phyloP scores from a whole-genome alignment of 352 stramenopile genomes.

The Globisporangium viniferum region DNA sequence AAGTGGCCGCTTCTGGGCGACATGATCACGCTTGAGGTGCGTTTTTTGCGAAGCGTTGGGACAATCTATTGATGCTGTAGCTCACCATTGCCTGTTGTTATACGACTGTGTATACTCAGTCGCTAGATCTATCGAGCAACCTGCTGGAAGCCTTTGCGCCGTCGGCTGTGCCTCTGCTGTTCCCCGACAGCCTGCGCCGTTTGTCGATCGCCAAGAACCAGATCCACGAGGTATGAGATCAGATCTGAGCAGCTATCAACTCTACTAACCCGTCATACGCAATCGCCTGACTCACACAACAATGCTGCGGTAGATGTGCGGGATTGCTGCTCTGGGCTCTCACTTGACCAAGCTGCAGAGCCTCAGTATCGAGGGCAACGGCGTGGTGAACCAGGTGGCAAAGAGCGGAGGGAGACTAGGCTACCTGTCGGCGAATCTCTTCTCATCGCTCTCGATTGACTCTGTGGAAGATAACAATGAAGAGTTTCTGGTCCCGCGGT shows the following conservation, averaged over 20 bases:
- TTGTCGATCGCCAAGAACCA: constrained; percentile 58
- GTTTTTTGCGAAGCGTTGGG: background rate
- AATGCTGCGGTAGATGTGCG: constrained; percentile 34
- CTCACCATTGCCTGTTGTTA: background rate
- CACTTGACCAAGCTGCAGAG: constrained; percentile 39
- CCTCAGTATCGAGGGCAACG: constrained; percentile 50
- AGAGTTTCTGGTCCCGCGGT: constrained; percentile 15
- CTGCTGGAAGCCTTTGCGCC: constrained; percentile 37
- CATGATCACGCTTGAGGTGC: constrained; percentile 44
- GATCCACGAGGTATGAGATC: constrained; percentile 46
- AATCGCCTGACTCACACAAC: background rate
- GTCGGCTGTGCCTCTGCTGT: constrained; percentile 20
- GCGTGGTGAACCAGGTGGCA: constrained; percentile 26
- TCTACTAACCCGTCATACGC: too few relatives aligned
- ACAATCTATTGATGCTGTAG: background rate
- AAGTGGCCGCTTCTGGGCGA: constrained; percentile 49
- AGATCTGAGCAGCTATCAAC: too few relatives aligned
- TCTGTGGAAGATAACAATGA: constrained; percentile 10
- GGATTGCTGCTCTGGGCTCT: constrained; percentile 37
- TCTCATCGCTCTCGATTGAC: constrained; percentile 21
- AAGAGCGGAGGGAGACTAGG: constrained; percentile 36
- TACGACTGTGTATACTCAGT: constrained; percentile 19
- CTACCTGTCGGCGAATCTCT: constrained; percentile 41
- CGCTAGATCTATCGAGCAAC: constrained; percentile 63
- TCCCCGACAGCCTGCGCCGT: constrained; percentile 38